phyloP scores from a whole-genome alignment of 2,329 filamentous ascomycete genomes.

The Raffaelea ambrosiae region DNA sequence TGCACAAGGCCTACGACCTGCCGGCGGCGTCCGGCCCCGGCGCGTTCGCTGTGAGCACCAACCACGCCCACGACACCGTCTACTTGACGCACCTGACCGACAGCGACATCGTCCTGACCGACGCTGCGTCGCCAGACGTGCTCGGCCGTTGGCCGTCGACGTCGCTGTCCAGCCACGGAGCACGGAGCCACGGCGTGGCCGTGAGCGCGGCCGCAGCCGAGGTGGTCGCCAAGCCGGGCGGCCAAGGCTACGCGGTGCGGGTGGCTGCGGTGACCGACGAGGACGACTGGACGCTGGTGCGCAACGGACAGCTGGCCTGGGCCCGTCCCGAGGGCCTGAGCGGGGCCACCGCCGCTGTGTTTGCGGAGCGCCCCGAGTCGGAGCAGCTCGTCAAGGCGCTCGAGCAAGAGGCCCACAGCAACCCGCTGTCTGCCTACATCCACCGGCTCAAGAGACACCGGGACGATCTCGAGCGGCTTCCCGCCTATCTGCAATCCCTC shows the following conservation, averaged over 20 bases:
- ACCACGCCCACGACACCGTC: conserved; percentile 69
- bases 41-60: conserved; percentile 66
- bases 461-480: conserved; percentile 67
- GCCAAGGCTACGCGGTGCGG: conserved; percentile 64
- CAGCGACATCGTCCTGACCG: conserved; percentile 64
- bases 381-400: conserved; percentile 72
- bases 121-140: conserved; percentile 67
- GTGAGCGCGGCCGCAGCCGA: conserved; percentile 45
- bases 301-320: conserved; percentile 78
- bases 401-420: conserved; percentile 79
- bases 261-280: conserved; percentile 60
- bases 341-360: conserved; percentile 70
- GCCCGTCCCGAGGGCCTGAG: conserved; percentile 72
- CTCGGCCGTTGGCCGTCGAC: conserved; percentile 64
- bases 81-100: conserved; percentile 80
- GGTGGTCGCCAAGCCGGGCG: conserved; percentile 61
- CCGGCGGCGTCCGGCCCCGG: conserved; percentile 62
- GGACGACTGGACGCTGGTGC: conserved; percentile 73
- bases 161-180: conserved; percentile 31
- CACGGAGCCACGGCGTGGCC: conserved; percentile 48
- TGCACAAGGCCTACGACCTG: conserved; percentile 73
- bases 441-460: conserved; percentile 79
- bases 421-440: conserved; percentile 70
- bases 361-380: conserved; percentile 66
- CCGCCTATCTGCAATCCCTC: conserved; percentile 61